phyloP scores from a whole-genome alignment of 352 stramenopile genomes.

The Phytopythium boreale region DNA sequence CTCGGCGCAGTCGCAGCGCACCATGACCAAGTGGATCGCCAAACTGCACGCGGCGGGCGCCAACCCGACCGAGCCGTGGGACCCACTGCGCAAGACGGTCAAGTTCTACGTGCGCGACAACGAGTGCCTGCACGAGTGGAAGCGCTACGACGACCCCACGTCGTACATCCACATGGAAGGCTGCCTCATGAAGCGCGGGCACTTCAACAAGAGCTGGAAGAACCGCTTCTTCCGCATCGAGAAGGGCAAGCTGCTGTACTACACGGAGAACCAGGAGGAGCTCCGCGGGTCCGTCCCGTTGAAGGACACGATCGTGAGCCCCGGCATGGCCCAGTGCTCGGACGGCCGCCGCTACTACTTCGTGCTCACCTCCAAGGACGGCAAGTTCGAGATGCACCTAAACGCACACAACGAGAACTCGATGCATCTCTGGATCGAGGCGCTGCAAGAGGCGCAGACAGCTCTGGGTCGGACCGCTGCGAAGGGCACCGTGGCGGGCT shows the following conservation, averaged over 20 bases:
- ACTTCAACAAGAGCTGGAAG: constrained; percentile 88
- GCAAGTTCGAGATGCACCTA: constrained; percentile 84
- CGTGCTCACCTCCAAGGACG: constrained; percentile 75
- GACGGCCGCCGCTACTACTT: constrained; percentile 86
- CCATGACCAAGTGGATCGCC: constrained; percentile 85
- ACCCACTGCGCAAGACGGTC: constrained; percentile 77
- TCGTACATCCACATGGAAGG: constrained; percentile 88
- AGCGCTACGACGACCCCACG: constrained; percentile 81
- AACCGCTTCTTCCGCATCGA: constrained; percentile 88
- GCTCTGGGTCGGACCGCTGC: constrained; percentile 43
- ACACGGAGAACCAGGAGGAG: constrained; percentile 75
- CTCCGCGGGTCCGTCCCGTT: constrained; percentile 70
- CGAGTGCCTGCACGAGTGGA: constrained; percentile 79
- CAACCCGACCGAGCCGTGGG: constrained; percentile 62
- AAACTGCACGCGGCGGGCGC: constrained; percentile 69
- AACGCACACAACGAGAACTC: constrained; percentile 75
- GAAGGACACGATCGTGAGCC: constrained; percentile 80
- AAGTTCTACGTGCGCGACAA: constrained; percentile 78
- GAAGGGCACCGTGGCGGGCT: constrained; percentile 53
- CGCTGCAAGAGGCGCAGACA: constrained; percentile 72
- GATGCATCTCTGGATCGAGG: constrained; percentile 89
- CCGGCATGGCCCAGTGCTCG: constrained; percentile 75
- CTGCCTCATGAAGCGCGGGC: constrained; percentile 74
- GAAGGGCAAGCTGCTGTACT: constrained; percentile 76
- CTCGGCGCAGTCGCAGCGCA: constrained; percentile 61